Percentiles rank a stretch among this genome's conserved stretches.
These are phyloP conservation scores for Malbranchea zuffiana DNA, from an alignment of 2,329 filamentous ascomycete genomes.

Conservation along the genomic window DNA sequence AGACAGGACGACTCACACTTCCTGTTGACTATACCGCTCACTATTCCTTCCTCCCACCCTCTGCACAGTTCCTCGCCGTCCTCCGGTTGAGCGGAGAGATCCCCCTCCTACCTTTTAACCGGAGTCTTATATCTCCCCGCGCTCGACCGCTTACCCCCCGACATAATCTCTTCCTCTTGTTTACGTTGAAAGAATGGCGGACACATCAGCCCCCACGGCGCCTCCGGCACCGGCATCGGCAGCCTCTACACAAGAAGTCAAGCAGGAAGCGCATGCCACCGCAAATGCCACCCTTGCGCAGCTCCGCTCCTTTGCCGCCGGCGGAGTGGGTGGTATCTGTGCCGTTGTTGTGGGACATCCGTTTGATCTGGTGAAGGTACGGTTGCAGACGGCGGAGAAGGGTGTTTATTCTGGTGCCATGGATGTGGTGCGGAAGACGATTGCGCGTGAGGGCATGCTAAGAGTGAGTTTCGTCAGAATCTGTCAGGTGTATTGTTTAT, in stretches of 20 bases:
- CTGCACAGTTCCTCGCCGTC: too few species aligned
- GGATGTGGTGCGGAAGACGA: slow-evolving; percentile 79
- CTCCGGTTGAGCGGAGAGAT: too few species aligned
- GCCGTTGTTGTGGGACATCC: slow-evolving; percentile 92
- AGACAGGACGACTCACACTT: too few species aligned
- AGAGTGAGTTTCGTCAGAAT: slow-evolving; percentile 33
- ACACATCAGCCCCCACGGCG: slow-evolving; percentile 25
- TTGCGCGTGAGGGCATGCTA: slow-evolving; percentile 72
- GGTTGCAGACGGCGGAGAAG: slow-evolving; percentile 87
- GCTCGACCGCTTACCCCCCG: too few species aligned
- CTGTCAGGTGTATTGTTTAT: not conserved
- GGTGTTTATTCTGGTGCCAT: slow-evolving; percentile 84
- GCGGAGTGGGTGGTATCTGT: slow-evolving; percentile 86
- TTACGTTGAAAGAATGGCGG: slow-evolving; percentile 9
- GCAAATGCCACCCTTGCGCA: slow-evolving; percentile 47
- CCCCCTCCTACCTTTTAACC: too few species aligned
- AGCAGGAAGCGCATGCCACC: slow-evolving; percentile 15
- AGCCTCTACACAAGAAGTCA: slow-evolving; percentile 23
- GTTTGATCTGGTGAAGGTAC: slow-evolving; percentile 96
- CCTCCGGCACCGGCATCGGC: slow-evolving; percentile 21
- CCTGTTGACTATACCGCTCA: too few species aligned
- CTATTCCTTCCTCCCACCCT: too few species aligned
- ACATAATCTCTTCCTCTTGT: slow-evolving; percentile 5
- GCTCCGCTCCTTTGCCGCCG: slow-evolving; percentile 73
- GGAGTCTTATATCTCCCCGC: too few species aligned